Evolutionary conservation across 805 yeast genomes (phyloP), one percentile per base, ranked within the genome.

Genomic region (Wickerhamiella kurtzmanii): DNA sequence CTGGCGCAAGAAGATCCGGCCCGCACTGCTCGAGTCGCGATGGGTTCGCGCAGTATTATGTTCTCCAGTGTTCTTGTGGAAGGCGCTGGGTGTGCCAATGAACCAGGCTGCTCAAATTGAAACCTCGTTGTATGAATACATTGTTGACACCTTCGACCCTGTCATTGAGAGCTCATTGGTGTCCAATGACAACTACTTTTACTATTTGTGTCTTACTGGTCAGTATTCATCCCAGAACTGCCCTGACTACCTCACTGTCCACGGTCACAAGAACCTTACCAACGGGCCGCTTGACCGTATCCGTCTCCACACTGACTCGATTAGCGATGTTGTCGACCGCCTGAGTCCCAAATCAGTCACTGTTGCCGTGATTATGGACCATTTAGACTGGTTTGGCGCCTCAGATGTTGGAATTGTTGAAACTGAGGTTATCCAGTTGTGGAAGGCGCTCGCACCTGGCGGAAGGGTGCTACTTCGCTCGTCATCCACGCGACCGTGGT

Each of bases 1-100:
- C 48, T 84, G 92, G 89, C 66, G 75, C 45, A 60, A 64, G 1
- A 69, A 69, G 42, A 71, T 83, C 46, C 75, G 77, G 52, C 92
- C 92, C 3, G 75, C 81, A 3, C 68, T 84, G 43, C 75, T 82
- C 65, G 80, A 80, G 57, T 82, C 84, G 18, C 54, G 80, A 44
- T 79, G 82, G 46, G 77, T 82, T 16, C 75, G 75, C 44, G 57
- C 81, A 22, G 66, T 84, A 44, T 73, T 84, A 38, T 87, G 87
- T n/a, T 84, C 83, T 62, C 88, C 89, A 18, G 62, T 82, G n/a
- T 83, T 83, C 61, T 68, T 84, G 48, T 83, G 94, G 94, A 82
- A 81, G 60, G 94, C 94, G 0, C 69, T 84, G 20, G 94, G 94
- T n/a, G 94, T 83, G 42, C 94, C 94, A 4, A 76, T 79, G 5